phyloP scores from a whole-genome alignment of 768 basidiomycete genomes.

The Boletus tomentosulus region DNA sequence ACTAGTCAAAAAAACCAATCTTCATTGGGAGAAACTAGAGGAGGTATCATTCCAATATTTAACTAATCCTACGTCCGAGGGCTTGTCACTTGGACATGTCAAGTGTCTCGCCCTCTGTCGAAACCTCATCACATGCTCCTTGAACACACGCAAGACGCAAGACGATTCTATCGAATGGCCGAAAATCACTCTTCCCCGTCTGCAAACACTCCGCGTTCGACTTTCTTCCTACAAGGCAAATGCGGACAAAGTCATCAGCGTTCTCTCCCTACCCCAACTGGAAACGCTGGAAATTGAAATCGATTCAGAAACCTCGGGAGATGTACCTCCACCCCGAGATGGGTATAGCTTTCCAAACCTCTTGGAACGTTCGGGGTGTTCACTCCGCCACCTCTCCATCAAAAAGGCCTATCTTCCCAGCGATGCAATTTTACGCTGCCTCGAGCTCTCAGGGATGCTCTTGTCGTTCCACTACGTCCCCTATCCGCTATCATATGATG shows the following conservation, averaged over 20 bases:
- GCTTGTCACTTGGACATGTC: neutral
- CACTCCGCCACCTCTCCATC: constrained; percentile 13
- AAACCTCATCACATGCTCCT: constrained; percentile 14
- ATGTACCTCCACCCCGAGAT: too few relatives aligned
- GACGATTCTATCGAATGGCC: too few relatives aligned
- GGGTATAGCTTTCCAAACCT: neutral
- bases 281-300: too few relatives aligned
- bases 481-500: constrained; percentile 9
- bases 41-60: constrained; percentile 9
- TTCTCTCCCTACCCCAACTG: constrained; percentile 8
- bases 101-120: constrained; percentile 6
- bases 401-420: constrained; percentile 11
- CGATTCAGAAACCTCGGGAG: too few relatives aligned
- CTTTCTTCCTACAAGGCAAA: neutral
- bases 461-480: constrained; percentile 12
- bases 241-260: neutral
- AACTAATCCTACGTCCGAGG: neutral
- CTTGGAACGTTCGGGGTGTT: neutral
- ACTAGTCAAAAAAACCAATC: neutral
- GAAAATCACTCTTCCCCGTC: constrained; percentile 1
- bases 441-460: constrained; percentile 10
- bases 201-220: constrained; percentile 13
- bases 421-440: constrained; percentile 17
- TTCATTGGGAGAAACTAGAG: constrained; percentile 11
- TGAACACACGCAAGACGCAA: neutral